Evolutionary conservation across 2,329 filamentous ascomycete species (phyloP).

Genomic region (Ophiognomonia clavigignenti-juglandacearum): DNA sequence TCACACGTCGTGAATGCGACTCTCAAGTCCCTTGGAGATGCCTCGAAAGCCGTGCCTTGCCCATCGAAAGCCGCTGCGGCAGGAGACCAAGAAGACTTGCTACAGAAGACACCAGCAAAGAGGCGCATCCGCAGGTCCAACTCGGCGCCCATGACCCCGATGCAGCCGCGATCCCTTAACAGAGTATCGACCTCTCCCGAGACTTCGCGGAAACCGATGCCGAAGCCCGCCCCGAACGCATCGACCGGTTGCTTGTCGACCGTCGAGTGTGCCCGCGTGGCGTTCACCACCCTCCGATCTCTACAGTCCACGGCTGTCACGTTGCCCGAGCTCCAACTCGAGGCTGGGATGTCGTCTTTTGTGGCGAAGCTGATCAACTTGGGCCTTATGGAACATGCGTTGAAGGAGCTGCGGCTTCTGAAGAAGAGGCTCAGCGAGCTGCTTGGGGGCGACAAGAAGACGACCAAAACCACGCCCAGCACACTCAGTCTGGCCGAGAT

Average conservation of each 20-base stretch:
- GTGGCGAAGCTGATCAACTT: constrained; percentile 61
- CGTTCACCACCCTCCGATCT: constrained; percentile 60
- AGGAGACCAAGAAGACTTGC: constrained; percentile 31
- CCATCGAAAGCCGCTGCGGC: constrained; percentile 28
- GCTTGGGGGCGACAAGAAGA: constrained; percentile 25
- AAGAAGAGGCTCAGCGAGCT: constrained; percentile 56
- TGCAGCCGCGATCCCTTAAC: constrained; percentile 58
- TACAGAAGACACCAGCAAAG: constrained; percentile 32
- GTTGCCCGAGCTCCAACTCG: constrained; percentile 62
- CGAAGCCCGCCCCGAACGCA: constrained; percentile 21
- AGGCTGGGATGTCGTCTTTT: constrained; percentile 68
- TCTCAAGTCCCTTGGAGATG: constrained; percentile 64
- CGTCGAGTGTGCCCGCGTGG: constrained; percentile 65
- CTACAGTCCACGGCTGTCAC: constrained; percentile 49
- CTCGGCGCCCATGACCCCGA: constrained; percentile 54
- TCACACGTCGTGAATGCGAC: constrained; percentile 69
- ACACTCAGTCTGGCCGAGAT: constrained; percentile 46
- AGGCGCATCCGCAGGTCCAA: constrained; percentile 48
- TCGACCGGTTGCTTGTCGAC: constrained; percentile 48
- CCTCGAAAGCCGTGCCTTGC: constrained; percentile 44
- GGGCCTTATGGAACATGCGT: constrained; percentile 61
- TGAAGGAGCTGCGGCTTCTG: constrained; percentile 62
- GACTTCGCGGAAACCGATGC: constrained; percentile 28
- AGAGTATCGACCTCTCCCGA: constrained; percentile 52
- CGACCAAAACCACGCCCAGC: constrained; percentile 30